A percentile compares a stretch with the other conserved stretches of the same genome.
These are phyloP conservation scores for Wallacemonas collosoma DNA, from an alignment of 208 protist genomes.

Conservation along the genomic window DNA sequence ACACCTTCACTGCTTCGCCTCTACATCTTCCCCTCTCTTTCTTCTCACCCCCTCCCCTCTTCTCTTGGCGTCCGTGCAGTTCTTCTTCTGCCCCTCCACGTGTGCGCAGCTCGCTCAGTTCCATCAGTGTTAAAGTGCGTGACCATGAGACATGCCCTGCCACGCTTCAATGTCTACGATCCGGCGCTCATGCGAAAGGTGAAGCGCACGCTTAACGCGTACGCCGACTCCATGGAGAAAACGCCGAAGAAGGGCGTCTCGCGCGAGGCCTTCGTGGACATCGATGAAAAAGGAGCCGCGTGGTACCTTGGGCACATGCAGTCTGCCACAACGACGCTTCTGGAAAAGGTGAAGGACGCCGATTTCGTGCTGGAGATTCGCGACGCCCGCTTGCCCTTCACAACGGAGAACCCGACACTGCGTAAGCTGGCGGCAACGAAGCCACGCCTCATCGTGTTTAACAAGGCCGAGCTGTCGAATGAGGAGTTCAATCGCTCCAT, in stretches of 20 bases:
- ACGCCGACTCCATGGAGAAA: slow-evolving; percentile 73
- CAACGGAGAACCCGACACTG: slow-evolving; percentile 85
- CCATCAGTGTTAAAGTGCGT: neutral
- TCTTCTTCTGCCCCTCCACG: no score
- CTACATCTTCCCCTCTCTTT: no score
- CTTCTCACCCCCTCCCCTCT: no score
- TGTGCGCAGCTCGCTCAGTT: no score
- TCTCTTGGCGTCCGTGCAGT: no score
- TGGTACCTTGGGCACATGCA: slow-evolving; percentile 93
- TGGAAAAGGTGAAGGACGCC: slow-evolving; percentile 76
- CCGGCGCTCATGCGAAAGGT: slow-evolving; percentile 89
- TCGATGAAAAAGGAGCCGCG: slow-evolving; percentile 83
- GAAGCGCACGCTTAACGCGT: slow-evolving; percentile 77
- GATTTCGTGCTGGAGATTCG: slow-evolving; percentile 94
- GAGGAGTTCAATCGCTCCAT: slow-evolving; percentile 79
- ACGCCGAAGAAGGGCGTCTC: slow-evolving; percentile 57
- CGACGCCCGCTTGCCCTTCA: slow-evolving; percentile 90
- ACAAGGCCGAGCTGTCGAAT: slow-evolving; percentile 93
- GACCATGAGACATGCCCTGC: slow-evolving; percentile 43
- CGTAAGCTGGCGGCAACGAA: slow-evolving; percentile 50
- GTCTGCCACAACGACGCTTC: slow-evolving; percentile 48
- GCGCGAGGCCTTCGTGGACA: slow-evolving; percentile 88
- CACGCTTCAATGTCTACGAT: slow-evolving; percentile 79
- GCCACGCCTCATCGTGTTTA: slow-evolving; percentile 88
- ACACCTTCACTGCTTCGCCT: no score